Conservation (phyloP, 2,329 filamentous ascomycete genomes). For the Xylaria arbuscula region DNA sequence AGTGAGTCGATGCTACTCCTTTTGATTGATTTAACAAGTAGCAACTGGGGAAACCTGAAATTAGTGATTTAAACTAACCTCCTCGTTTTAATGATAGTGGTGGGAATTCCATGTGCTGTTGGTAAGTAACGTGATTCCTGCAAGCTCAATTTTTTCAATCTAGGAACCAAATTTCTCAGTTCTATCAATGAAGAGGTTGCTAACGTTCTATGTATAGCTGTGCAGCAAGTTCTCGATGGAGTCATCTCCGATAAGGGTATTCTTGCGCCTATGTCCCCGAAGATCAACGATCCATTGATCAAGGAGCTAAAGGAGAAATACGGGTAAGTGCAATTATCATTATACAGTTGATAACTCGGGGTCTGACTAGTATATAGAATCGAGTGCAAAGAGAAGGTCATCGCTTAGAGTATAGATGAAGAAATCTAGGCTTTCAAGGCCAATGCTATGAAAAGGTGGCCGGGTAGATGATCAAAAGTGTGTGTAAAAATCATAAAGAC, state of each 20-base stretch:
- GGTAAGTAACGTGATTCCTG: neutral
- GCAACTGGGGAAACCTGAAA: neutral
- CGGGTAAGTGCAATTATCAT: conserved; percentile 21
- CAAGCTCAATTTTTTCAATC: neutral
- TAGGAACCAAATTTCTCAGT: neutral
- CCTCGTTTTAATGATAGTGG: neutral
- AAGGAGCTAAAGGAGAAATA: conserved; percentile 67
- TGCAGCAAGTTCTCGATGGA: conserved; percentile 81
- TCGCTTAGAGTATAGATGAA: conserved; percentile 26
- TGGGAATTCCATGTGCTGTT: conserved; percentile 1
- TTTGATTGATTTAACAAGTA: neutral
- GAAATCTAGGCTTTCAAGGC: too few species aligned
- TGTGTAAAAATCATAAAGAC: too few species aligned
- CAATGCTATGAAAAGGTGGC: too few species aligned
- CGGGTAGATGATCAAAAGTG: too few species aligned
- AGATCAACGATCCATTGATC: conserved; percentile 72
- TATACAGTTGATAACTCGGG: conserved; percentile 53
- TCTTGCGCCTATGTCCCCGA: conserved; percentile 78
- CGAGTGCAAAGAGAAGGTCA: conserved; percentile 48
- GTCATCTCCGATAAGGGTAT: conserved; percentile 79
- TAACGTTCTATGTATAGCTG: conserved; percentile 56
- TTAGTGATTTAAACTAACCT: neutral
- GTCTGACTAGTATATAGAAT: conserved; percentile 54
- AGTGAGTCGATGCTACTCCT: neutral
- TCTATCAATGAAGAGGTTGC: neutral